phyloP scores from a whole-genome alignment of 106 monocot species.

The Gastrodia elata region DNA sequence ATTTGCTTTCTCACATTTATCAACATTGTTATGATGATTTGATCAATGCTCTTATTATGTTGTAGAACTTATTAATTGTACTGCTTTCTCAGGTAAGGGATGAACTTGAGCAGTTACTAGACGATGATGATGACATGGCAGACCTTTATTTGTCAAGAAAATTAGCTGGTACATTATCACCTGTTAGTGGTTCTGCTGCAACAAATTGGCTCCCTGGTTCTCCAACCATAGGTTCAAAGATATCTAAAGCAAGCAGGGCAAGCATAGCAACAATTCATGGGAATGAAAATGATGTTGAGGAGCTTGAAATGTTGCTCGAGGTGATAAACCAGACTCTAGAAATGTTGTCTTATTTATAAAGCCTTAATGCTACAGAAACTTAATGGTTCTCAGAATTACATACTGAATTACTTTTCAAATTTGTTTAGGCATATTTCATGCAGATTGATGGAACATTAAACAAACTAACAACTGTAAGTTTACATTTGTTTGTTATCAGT shows the following conservation, averaged over 20 bases:
- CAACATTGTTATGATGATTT: neutral
- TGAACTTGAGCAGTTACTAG: slow-evolving; percentile 89
- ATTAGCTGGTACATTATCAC: slow-evolving; percentile 46
- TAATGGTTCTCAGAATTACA: neutral
- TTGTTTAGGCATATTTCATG: slow-evolving; percentile 85
- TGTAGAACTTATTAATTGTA: neutral
- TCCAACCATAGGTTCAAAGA: slow-evolving; percentile 75
- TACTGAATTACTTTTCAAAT: slow-evolving; percentile 4
- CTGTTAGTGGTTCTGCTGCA: slow-evolving; percentile 49
- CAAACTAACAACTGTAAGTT: slow-evolving; percentile 71
- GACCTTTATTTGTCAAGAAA: slow-evolving; percentile 95
- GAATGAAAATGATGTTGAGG: slow-evolving; percentile 93
- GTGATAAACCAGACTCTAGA: slow-evolving; percentile 14
- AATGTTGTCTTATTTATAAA: neutral
- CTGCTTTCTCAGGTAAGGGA: slow-evolving; percentile 55
- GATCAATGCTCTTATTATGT: neutral
- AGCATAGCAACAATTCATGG: slow-evolving; percentile 73
- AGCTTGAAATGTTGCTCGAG: slow-evolving; percentile 97
- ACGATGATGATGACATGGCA: slow-evolving; percentile 97
- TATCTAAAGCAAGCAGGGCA: slow-evolving; percentile 74
- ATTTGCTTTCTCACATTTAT: neutral
- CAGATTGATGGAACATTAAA: slow-evolving; percentile 95
- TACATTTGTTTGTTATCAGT: neutral
- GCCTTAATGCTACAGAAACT: neutral
- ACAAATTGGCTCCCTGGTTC: slow-evolving; percentile 50